phyloP scores from a whole-genome alignment of 2,329 filamentous ascomycete genomes.

The Ascomycota sp. region DNA sequence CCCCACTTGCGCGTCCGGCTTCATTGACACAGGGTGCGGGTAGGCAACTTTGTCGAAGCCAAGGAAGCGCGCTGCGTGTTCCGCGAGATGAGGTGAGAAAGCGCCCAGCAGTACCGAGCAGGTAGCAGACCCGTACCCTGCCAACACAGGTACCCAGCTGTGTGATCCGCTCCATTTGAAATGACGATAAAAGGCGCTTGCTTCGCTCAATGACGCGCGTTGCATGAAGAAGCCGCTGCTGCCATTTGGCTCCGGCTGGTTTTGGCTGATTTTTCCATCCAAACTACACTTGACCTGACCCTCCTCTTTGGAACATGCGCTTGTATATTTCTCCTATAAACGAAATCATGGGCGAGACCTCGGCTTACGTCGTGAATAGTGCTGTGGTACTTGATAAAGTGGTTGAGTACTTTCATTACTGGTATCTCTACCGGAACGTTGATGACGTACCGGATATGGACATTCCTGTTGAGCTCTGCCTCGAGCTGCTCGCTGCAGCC shows the following conservation, averaged over 20 bases:
- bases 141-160: not conserved
- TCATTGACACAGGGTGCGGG: conserved; percentile 4
- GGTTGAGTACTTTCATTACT: conserved; percentile 66
- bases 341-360: not conserved
- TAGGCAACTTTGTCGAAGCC: conserved; percentile 43
- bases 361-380: conserved; percentile 19
- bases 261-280: conserved; percentile 27
- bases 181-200: conserved; percentile 13
- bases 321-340: conserved; percentile 2
- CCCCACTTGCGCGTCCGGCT: not conserved
- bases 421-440: conserved; percentile 46
- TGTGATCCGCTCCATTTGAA: conserved; percentile 1
- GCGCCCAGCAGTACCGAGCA: not conserved
- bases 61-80: conserved; percentile 41
- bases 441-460: conserved; percentile 63
- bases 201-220: not conserved
- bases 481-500: conserved; percentile 56
- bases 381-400: conserved; percentile 57
- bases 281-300: conserved; percentile 39
- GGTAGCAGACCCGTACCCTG: not conserved
- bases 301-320: conserved; percentile 1
- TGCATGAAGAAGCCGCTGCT: conserved; percentile 22
- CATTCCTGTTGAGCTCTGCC: conserved; percentile 53
- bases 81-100: conserved; percentile 48
- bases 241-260: conserved; percentile 11